Evolutionary conservation across 2,329 filamentous ascomycete genomes (phyloP).

Genomic region (Penicillium verrucosum): DNA sequence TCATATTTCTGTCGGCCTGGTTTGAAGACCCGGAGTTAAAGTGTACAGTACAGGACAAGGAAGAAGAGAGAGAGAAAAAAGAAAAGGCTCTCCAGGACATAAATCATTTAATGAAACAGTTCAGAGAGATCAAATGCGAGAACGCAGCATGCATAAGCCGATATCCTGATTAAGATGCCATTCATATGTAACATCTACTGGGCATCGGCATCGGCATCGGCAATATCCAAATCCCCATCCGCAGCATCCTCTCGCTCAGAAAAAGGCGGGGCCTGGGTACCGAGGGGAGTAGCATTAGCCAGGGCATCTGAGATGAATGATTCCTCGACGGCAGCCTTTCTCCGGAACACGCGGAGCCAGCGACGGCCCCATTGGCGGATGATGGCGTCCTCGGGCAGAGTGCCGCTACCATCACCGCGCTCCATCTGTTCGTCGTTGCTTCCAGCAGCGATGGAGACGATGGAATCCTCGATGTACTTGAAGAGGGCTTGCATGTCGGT

Average conservation of each 20-base stretch:
- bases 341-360: conserved; percentile 81
- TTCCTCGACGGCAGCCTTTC: conserved; percentile 83
- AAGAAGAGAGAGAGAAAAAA: background rate
- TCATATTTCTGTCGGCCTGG: conserved; percentile 1
- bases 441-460: conserved; percentile 68
- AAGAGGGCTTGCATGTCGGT: conserved; percentile 77
- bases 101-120: conserved; percentile 5
- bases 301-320: conserved; percentile 59
- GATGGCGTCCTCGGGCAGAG: conserved; percentile 57
- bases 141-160: background rate
- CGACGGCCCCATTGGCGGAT: conserved; percentile 77
- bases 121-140: conserved; percentile 1
- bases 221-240: conserved; percentile 33
- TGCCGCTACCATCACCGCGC: conserved; percentile 52
- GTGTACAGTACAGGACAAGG: conserved; percentile 11
- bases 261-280: conserved; percentile 30
- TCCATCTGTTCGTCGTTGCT: conserved; percentile 75
- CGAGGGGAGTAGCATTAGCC: conserved; percentile 46
- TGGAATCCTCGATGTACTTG: conserved; percentile 71
- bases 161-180: background rate
- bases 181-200: conserved; percentile 8
- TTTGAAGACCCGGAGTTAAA: conserved; percentile 1
- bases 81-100: conserved; percentile 2
- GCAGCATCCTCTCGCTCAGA: conserved; percentile 21
- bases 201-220: conserved; percentile 30